Conservation (phyloP, 78 protist species). For the slime mould (Dictyostelium discoideum) region DNA sequence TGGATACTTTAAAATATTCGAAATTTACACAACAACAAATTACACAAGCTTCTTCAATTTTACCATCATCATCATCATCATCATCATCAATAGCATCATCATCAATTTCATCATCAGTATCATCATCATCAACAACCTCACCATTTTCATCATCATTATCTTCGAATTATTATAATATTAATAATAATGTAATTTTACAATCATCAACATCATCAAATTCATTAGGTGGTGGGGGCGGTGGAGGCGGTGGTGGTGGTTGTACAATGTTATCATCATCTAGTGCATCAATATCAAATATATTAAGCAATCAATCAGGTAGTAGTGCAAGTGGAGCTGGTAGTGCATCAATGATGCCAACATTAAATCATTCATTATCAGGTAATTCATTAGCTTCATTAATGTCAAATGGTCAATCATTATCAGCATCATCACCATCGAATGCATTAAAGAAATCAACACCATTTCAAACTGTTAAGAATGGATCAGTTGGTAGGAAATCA, state of each 20-base stretch:
- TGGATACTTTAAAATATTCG: constrained; percentile 47
- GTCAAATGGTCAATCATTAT: not conserved
- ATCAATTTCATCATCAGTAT: not conserved
- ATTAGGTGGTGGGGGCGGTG: not conserved
- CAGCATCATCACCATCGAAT: not conserved
- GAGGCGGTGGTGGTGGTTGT: not conserved
- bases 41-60: not conserved
- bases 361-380: not conserved
- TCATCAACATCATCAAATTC: not conserved
- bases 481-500: constrained; percentile 5
- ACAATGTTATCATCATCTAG: not conserved
- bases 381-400: not conserved
- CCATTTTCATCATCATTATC: not conserved
- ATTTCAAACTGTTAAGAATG: not conserved
- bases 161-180: not conserved
- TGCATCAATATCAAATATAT: not conserved
- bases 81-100: not conserved
- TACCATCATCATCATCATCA: not conserved
- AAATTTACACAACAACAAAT: constrained; percentile 6
- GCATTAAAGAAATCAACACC: not conserved
- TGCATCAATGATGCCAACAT: not conserved
- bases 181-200: not conserved
- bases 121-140: not conserved
- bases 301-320: not conserved
- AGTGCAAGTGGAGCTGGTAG: constrained; percentile 1